phyloP scores from a whole-genome alignment of 805 yeast species.

The Debaryomyces prosopidis region DNA sequence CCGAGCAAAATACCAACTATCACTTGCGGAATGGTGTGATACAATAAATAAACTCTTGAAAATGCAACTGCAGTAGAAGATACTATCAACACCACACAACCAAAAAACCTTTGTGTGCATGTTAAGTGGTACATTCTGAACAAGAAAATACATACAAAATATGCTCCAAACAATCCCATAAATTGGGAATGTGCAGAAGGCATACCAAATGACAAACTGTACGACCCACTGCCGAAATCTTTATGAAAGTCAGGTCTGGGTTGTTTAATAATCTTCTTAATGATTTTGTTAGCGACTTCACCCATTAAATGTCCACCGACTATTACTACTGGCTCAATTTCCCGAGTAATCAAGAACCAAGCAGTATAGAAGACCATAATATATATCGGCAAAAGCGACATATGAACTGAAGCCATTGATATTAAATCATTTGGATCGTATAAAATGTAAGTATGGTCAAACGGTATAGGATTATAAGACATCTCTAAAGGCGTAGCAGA shows the following conservation, averaged over 20 bases:
- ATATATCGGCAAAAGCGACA: constrained; percentile 79
- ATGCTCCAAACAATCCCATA: constrained; percentile 80
- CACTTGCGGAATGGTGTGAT: constrained; percentile 77
- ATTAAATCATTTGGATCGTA: constrained; percentile 68
- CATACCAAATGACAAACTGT: constrained; percentile 81
- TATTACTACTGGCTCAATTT: constrained; percentile 78
- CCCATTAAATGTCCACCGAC: constrained; percentile 84
- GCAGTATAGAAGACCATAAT: constrained; percentile 77
- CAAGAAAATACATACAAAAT: constrained; percentile 46
- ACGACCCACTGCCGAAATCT: constrained; percentile 43
- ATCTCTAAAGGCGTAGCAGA: constrained; percentile 2
- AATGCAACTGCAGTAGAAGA: constrained; percentile 49
- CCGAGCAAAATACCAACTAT: constrained; percentile 72
- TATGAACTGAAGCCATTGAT: constrained; percentile 63
- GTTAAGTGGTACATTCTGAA: constrained; percentile 41
- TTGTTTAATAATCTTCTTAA: constrained; percentile 64
- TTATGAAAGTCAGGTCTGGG: constrained; percentile 69
- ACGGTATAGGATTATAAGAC: constrained; percentile 49
- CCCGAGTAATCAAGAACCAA: constrained; percentile 81
- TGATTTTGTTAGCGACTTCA: constrained; percentile 67
- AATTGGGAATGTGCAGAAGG: constrained; percentile 97
- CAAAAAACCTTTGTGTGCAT: constrained; percentile 22
- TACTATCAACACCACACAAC: constrained; percentile 24
- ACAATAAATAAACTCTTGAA: constrained; percentile 75
- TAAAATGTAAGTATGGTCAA: constrained; percentile 83